A percentile compares a stretch with the other conserved stretches of the same genome.
These are phyloP conservation scores for Solanum pinnatisectum DNA, from an alignment of 257 asterid species.

Conservation along the genomic window DNA sequence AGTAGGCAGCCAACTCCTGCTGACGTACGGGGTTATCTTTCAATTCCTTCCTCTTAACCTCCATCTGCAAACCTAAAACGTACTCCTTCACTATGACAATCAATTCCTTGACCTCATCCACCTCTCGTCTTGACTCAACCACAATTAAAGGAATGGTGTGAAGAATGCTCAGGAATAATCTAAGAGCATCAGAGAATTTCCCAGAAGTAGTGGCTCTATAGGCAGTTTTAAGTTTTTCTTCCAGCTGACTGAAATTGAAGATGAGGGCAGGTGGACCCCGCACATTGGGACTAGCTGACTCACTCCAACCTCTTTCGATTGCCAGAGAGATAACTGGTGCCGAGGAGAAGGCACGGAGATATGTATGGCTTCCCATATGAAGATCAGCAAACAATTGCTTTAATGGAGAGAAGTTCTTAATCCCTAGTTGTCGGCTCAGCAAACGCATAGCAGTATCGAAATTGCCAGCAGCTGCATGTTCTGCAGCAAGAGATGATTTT, in stretches of 20 bases:
- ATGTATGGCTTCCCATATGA: conserved; percentile 72
- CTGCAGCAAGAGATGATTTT: conserved; percentile 86
- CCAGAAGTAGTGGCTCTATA: conserved; percentile 73
- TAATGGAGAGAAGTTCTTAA: conserved; percentile 60
- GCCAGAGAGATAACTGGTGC: conserved; percentile 67
- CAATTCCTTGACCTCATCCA: conserved; percentile 79
- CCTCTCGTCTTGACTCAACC: conserved; percentile 73
- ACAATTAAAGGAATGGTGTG: conserved; percentile 69
- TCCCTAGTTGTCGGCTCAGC: conserved; percentile 74
- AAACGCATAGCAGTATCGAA: conserved; percentile 92
- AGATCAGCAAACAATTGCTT: conserved; percentile 55
- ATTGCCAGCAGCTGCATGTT: conserved; percentile 92
- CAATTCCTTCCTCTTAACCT: conserved; percentile 68
- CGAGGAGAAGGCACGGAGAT: conserved; percentile 60
- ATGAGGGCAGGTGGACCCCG: conserved; percentile 76
- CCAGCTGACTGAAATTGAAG: conserved; percentile 59
- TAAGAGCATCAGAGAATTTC: conserved; percentile 66
- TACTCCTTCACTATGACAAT: conserved; percentile 59
- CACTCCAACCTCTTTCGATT: conserved; percentile 79
- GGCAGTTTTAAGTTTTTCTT: conserved; percentile 68
- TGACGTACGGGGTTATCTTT: conserved; percentile 63
- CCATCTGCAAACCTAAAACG: conserved; percentile 68
- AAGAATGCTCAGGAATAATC: conserved; percentile 46
- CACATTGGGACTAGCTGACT: conserved; percentile 58
- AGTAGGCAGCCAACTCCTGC: conserved; percentile 90